A percentile compares a stretch with the other conserved stretches of the same genome.
Evolutionary conservation across 2,329 filamentous ascomycete species (phyloP).

Genomic region (Botryotinia calthae): DNA sequence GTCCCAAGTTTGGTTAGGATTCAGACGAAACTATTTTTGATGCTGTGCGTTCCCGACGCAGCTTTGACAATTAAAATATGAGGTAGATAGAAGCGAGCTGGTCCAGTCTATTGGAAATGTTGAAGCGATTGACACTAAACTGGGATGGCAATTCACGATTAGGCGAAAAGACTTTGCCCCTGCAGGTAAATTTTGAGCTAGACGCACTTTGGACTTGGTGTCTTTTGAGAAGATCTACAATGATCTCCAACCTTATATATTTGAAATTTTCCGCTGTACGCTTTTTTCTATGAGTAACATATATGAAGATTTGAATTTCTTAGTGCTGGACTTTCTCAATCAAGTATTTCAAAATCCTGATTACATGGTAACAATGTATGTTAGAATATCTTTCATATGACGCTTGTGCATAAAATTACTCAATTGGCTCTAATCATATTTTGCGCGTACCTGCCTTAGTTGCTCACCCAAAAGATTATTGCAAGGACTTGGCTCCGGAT

Average conservation of each 20-base stretch:
- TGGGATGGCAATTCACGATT: neutral
- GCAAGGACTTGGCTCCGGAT: neutral
- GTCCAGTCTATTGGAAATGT: neutral
- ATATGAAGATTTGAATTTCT: neutral
- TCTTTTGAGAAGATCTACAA: neutral
- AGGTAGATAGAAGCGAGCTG: neutral
- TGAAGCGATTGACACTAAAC: neutral
- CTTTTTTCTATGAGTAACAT: neutral
- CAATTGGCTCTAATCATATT: neutral
- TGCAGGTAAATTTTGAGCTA: neutral
- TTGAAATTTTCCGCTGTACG: neutral
- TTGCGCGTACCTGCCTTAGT: slow-evolving; percentile 7
- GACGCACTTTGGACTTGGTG: neutral
- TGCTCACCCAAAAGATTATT: neutral
- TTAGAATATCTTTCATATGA: neutral
- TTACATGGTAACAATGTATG: neutral
- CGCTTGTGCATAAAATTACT: neutral
- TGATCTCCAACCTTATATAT: neutral
- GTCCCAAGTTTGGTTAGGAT: neutral
- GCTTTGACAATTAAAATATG: slow-evolving; percentile 8
- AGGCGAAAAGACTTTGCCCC: neutral
- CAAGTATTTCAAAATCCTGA: neutral
- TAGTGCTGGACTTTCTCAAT: neutral
- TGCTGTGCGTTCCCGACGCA: slow-evolving; percentile 7
- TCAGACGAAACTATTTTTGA: neutral